Base-by-base conservation (phyloP, 148 eudicot genomes). In the Diospyros kaki region DNA sequence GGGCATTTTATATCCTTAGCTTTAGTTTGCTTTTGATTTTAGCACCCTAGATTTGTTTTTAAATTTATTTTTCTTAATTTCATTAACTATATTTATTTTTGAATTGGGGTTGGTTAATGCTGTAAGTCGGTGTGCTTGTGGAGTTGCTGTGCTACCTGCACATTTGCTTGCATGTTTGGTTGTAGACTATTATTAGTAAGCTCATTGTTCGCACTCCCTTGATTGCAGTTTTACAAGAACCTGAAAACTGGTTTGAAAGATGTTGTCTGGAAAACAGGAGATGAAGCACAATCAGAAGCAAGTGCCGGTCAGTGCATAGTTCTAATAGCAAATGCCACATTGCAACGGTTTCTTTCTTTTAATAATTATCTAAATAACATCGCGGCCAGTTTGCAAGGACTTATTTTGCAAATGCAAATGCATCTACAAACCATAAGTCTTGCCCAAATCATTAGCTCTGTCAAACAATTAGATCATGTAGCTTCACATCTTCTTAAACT, bases 221-320 rank as follows among this genome's bases (percentile, higher is more conserved):
- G 46, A 72, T 41, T 74, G 60, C 90, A 92, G 97, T 92, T 92
- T 76, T 92, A 90, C 87, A 87, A 87, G 71, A 90, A 82, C 83
- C 91, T 92, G 5, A 85, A 91, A 1, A 87, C 87, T 70, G 97
- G 94, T 75, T 77, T 92, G 84, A 84, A 92, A 80, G 94, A 88
- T 75, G 83, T 92, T 58, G 92, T 92, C 54, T 92, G 97, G 97
- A 90, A 79, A 64, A 61, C 83, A 2, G 92, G 87, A 38, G 91
- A 88, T 58, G 91, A 84, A 78, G 81, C 80, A 66, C 79, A 78
- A 64, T 87, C 83, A 71, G 86, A 86, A 71, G 85, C n/a, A 11
- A 55, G 39, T 18, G 59, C 69, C 18, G 78, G 74, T 74, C 58
- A 75, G 78, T 74, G 45, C 9, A 42, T 38, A 10, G 39, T 68